Evolutionary conservation across 2,329 filamentous ascomycete species (phyloP).

Genomic region (Xylaria digitata): DNA sequence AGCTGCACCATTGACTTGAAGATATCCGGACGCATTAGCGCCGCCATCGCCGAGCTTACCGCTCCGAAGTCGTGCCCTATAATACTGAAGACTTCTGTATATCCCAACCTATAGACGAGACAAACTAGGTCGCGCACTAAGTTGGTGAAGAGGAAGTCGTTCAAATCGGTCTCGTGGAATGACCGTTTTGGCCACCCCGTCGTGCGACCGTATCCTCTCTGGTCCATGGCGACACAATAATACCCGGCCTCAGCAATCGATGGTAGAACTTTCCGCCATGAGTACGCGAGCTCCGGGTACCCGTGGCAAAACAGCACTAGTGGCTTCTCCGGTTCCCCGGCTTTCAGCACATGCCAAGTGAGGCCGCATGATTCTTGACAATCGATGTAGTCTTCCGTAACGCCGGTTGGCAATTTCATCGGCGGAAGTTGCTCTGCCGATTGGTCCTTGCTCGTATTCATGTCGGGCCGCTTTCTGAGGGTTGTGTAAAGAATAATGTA

Average conservation of each 20-base stretch:
- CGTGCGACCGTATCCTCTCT: constrained; percentile 75
- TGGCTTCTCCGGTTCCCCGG: constrained; percentile 60
- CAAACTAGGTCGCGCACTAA: constrained; percentile 72
- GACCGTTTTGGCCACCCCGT: constrained; percentile 66
- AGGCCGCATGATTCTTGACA: constrained; percentile 63
- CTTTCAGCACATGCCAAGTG: constrained; percentile 70
- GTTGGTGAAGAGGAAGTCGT: constrained; percentile 66
- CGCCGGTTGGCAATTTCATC: constrained; percentile 60
- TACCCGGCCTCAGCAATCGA: constrained; percentile 69
- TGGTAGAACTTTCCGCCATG: constrained; percentile 73
- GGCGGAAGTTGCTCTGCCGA: constrained; percentile 33
- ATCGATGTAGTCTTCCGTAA: constrained; percentile 67
- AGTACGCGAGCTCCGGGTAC: constrained; percentile 76
- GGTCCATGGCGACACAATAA: constrained; percentile 74
- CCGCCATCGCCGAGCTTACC: constrained; percentile 68
- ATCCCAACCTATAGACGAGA: constrained; percentile 70
- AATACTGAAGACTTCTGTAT: constrained; percentile 66
- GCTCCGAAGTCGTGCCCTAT: constrained; percentile 69
- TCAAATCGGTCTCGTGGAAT: constrained; percentile 65
- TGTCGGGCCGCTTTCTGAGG: neutral
- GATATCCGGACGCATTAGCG: constrained; percentile 72
- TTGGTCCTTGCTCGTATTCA: constrained; percentile 11
- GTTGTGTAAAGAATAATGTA: neutral
- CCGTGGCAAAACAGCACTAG: constrained; percentile 73
- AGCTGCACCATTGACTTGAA: constrained; percentile 72